Evolutionary conservation across 1,284 basidiomycete genomes (phyloP).

Genomic region (Pseudozyma sp.): DNA sequence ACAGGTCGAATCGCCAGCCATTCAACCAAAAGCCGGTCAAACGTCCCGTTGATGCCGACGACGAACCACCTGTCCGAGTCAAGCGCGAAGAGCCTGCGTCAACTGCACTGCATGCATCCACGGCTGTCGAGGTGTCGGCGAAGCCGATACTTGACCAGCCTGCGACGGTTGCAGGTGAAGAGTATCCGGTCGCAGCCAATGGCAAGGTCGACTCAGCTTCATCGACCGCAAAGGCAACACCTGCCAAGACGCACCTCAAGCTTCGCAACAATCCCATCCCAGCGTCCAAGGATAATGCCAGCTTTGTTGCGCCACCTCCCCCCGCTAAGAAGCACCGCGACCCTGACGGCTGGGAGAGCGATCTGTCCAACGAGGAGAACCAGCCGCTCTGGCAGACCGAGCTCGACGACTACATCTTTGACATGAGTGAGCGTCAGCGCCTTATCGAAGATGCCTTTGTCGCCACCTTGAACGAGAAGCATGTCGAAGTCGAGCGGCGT

Average conservation of each 20-base stretch:
- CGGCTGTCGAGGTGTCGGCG: neutral
- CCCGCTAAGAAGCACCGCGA: conserved; percentile 48
- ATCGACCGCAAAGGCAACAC: conserved; percentile 13
- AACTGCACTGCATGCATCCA: conserved; percentile 7
- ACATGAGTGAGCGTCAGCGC: conserved; percentile 45
- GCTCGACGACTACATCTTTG: conserved; percentile 54
- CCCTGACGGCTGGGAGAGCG: conserved; percentile 63
- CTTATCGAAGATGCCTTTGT: conserved; percentile 54
- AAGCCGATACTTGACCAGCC: neutral
- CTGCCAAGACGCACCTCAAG: conserved; percentile 41
- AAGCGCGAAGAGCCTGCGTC: conserved; percentile 26
- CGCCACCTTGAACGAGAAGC: conserved; percentile 32
- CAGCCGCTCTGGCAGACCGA: conserved; percentile 53
- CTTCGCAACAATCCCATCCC: conserved; percentile 55
- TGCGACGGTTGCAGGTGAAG: conserved; percentile 1
- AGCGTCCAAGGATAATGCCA: conserved; percentile 37
- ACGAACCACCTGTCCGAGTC: conserved; percentile 19
- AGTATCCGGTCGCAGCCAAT: conserved; percentile 2
- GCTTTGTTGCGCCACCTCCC: conserved; percentile 48
- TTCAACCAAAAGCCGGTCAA: neutral
- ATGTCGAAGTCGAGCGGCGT: conserved; percentile 46
- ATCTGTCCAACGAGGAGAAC: conserved; percentile 64
- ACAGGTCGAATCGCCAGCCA: neutral
- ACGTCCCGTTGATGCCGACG: neutral
- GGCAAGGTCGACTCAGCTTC: conserved; percentile 11